Percentiles rank a stretch among this genome's conserved stretches.
Conservation (phyloP, 805 yeast species). For the Kodamaea jinghongensis region DNA sequence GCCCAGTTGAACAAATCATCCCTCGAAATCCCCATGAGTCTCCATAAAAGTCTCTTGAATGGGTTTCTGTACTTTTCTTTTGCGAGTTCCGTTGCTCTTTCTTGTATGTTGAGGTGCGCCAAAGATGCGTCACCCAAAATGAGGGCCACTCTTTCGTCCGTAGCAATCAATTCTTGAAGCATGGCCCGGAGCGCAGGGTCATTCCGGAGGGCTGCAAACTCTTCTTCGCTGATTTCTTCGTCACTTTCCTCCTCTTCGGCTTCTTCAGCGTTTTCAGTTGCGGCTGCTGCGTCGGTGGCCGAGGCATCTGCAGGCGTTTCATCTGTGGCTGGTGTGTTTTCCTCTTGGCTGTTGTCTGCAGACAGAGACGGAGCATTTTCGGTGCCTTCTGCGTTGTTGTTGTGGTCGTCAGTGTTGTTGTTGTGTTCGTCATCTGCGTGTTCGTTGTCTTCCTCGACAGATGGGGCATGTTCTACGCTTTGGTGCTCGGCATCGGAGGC, state of each 20-base stretch:
- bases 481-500: no score
- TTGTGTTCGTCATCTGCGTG: no score
- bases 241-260: conserved; percentile 1
- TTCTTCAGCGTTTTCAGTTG: neutral
- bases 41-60: conserved; percentile 47
- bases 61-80: conserved; percentile 28
- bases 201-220: conserved; percentile 19
- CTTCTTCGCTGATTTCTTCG: conserved; percentile 2
- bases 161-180: conserved; percentile 40
- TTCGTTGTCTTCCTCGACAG: no score
- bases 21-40: conserved; percentile 51
- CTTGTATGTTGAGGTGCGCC: conserved; percentile 41
- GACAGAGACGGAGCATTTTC: no score
- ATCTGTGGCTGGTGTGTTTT: neutral
- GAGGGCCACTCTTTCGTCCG: conserved; percentile 41
- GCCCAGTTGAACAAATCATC: conserved; percentile 52
- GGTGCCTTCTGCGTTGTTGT: no score
- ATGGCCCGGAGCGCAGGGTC: conserved; percentile 37
- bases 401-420: no score
- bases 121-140: conserved; percentile 33
- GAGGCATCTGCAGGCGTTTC: neutral
- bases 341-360: no score
- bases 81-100: conserved; percentile 40
- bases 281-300: neutral
- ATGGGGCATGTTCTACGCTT: no score